Evolutionary conservation across 108 stramenopile genomes (phyloP), one percentile per base, ranked within the genome.

Genomic region (Cyclotella atomus): DNA sequence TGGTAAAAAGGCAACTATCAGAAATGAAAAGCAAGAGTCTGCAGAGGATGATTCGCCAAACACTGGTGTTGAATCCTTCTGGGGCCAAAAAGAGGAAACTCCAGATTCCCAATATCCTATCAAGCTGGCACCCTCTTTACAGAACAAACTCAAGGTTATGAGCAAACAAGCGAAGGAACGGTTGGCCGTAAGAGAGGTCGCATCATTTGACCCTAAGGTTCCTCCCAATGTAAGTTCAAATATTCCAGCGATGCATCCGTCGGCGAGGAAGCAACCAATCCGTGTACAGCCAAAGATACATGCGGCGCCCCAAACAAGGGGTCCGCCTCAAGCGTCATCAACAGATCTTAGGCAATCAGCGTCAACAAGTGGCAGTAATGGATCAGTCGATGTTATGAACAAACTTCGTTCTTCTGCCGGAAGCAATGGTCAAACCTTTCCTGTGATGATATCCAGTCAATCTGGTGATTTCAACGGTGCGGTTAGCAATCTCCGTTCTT

Each of bases 211-310:
- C 34, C n/a, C 36, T 35, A 50, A 29, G 17, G 56, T 33, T 28
- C 41, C 52, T 6, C 20, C 56, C 52, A 73, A 49, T 30, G 50
- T 66, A 24, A 73, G 67, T 43, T 61, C 65, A 27, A 80, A 73
- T 54, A 69, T 80, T 34, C 79, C 79, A 8, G 24, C 72, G 10
- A 34, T 80, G 0, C 79, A 80, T 56, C 79, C 79, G 28, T 45
- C 54, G 34, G 34, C 77, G 12, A 38, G 38, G 33, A n/a, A 9
- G 24, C 46, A 23, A 57, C 27, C 50, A 21, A 41, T 47, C 3
- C 35, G 19, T 46, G 49, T 64, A 38, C 56, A 12, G 16, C 32
- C 25, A 32, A 33, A 19, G 33, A 33, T 23, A 19, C 56, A 29
- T 9, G 19, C 0, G 25, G 28, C 19, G 25, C 25, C n/a, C n/a